These are phyloP conservation scores for Herpetomonas tarakana DNA, from an alignment of 208 protist genomes.

Conservation along the genomic window DNA sequence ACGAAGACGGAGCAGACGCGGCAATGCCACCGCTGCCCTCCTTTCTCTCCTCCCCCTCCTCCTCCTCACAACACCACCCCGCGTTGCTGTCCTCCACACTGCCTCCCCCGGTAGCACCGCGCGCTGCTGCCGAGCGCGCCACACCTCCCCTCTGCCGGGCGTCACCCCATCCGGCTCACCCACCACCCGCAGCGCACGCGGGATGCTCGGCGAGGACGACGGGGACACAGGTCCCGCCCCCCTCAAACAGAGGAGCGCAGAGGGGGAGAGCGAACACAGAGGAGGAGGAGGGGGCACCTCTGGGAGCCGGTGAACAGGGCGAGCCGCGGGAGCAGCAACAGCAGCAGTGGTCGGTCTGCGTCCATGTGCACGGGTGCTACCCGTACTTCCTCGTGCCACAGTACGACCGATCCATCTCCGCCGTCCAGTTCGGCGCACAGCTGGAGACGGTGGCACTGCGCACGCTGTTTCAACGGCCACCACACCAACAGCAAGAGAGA, in stretches of 20 bases:
- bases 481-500: neutral
- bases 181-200: too few species aligned
- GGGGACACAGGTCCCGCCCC: too few species aligned
- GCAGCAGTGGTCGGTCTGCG: conserved; percentile 54
- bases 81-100: conserved; percentile 1
- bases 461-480: conserved; percentile 4
- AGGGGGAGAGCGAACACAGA: too few species aligned
- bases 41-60: neutral
- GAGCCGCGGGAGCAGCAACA: too few species aligned
- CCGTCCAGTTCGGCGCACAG: conserved; percentile 72
- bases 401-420: conserved; percentile 39
- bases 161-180: neutral
- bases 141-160: neutral
- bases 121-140: too few species aligned
- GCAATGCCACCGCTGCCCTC: too few species aligned
- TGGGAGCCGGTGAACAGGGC: too few species aligned
- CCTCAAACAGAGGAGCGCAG: too few species aligned
- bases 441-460: conserved; percentile 59
- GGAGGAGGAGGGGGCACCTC: too few species aligned
- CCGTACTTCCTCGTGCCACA: conserved; percentile 73
- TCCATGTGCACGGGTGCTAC: conserved; percentile 79
- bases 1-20: neutral
- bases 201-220: too few species aligned
- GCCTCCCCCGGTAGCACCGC: neutral
- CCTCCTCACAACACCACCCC: neutral